A percentile compares a stretch with the other conserved stretches of the same genome.
These are phyloP conservation scores for Erodium maritimum DNA, from an alignment of 345 rosid genomes.

Conservation along the genomic window DNA sequence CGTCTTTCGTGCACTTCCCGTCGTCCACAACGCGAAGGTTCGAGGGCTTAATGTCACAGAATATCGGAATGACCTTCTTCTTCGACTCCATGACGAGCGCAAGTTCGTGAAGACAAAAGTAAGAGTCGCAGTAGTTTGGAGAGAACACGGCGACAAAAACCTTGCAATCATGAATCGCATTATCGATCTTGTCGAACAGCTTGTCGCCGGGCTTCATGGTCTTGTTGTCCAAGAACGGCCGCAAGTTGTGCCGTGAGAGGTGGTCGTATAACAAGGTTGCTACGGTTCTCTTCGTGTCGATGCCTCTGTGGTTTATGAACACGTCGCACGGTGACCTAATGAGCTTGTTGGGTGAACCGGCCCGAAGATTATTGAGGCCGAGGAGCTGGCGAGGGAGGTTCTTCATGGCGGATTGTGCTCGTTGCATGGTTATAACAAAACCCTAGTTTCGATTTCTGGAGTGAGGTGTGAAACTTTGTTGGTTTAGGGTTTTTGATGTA, in stretches of 20 bases:
- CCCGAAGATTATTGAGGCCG: background rate
- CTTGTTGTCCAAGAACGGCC: slow-evolving; percentile 64
- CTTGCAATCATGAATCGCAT: slow-evolving; percentile 37
- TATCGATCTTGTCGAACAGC: slow-evolving; percentile 40
- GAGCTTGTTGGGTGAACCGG: background rate
- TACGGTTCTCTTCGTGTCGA: slow-evolving; percentile 65
- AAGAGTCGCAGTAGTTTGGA: slow-evolving; percentile 62
- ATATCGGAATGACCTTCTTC: slow-evolving; percentile 65
- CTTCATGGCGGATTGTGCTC: background rate
- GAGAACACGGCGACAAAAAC: slow-evolving; percentile 75
- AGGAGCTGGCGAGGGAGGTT: background rate
- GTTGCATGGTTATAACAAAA: background rate
- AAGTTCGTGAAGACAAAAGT: slow-evolving; percentile 75
- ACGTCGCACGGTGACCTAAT: slow-evolving; percentile 33
- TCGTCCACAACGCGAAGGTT: slow-evolving; percentile 41
- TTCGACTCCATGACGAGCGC: slow-evolving; percentile 57
- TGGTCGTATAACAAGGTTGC: slow-evolving; percentile 52
- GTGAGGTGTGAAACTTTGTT: no score
- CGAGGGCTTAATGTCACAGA: slow-evolving; percentile 74
- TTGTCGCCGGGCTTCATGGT: slow-evolving; percentile 74
- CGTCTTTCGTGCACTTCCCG: slow-evolving; percentile 17
- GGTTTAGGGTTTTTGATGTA: no score
- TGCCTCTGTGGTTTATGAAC: slow-evolving; percentile 77
- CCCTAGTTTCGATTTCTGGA: background rate
- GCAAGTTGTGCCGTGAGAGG: slow-evolving; percentile 25